Conservation (phyloP, 2,329 filamentous ascomycete genomes). For the Cadophora sp. region DNA sequence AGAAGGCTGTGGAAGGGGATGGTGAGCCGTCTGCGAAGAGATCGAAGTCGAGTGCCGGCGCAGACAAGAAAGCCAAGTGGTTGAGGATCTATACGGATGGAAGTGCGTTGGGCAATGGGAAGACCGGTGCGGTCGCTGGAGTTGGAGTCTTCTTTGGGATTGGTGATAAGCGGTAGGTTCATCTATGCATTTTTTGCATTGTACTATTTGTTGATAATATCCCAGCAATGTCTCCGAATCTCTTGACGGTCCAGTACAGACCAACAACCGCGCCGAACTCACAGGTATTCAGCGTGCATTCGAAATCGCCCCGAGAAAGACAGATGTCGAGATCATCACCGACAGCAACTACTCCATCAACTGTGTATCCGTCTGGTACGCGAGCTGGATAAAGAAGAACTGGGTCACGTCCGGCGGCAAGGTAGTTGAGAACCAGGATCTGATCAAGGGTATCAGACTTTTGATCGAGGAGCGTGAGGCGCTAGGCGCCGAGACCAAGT, state of each 20-base stretch:
- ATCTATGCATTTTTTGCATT: background rate
- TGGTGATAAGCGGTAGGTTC: constrained; percentile 57
- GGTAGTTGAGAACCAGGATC: constrained; percentile 84
- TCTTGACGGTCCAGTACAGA: constrained; percentile 62
- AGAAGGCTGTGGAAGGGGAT: constrained; percentile 35
- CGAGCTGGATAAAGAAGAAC: constrained; percentile 74
- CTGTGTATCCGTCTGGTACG: constrained; percentile 85
- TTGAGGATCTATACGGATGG: constrained; percentile 67
- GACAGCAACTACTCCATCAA: constrained; percentile 92
- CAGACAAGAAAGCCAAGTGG: constrained; percentile 23
- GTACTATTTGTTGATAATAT: constrained; percentile 8
- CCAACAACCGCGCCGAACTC: constrained; percentile 95
- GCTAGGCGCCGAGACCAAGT: constrained; percentile 67
- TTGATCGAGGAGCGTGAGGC: constrained; percentile 73
- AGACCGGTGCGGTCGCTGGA: constrained; percentile 60
- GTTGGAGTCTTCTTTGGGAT: constrained; percentile 69
- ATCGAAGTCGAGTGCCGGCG: constrained; percentile 22
- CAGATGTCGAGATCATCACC: constrained; percentile 79
- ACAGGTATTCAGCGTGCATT: constrained; percentile 86
- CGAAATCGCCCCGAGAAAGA: constrained; percentile 71
- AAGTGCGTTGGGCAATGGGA: constrained; percentile 65
- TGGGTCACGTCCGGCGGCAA: constrained; percentile 79
- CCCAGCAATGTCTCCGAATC: constrained; percentile 58
- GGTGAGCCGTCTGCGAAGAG: constrained; percentile 23
- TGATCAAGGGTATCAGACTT: constrained; percentile 75